A percentile compares a stretch with the other conserved stretches of the same genome.
phyloP scores from a whole-genome alignment of 345 rosid genomes.

The Limnanthes douglasii region DNA sequence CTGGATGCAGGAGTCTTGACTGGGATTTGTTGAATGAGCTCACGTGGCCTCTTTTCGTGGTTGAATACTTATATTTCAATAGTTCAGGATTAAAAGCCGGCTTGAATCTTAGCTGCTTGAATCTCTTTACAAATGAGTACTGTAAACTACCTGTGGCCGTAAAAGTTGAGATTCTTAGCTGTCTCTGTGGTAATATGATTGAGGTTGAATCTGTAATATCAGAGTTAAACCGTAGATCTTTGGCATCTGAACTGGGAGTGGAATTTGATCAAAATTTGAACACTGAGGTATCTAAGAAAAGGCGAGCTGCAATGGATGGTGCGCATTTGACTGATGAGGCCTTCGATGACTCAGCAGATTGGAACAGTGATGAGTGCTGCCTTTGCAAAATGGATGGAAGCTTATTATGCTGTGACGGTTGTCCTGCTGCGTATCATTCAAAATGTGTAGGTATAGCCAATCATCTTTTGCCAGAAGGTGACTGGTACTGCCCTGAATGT shows the following conservation, averaged over 20 bases:
- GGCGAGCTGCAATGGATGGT: constrained; percentile 25
- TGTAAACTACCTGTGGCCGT: constrained; percentile 47
- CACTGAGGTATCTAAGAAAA: constrained; percentile 38
- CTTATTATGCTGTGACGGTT: constrained; percentile 94
- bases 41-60: constrained; percentile 84
- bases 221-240: constrained; percentile 64
- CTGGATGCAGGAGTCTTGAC: constrained; percentile 72
- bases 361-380: constrained; percentile 89
- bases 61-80: constrained; percentile 55
- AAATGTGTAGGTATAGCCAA: constrained; percentile 79
- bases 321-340: constrained; percentile 38
- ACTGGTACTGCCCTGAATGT: constrained; percentile 99
- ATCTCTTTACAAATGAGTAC: constrained; percentile 51
- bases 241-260: constrained; percentile 42
- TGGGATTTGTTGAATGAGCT: constrained; percentile 71
- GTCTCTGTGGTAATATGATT: constrained; percentile 69
- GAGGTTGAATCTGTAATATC: constrained; percentile 59
- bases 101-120: constrained; percentile 39
- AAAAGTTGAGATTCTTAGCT: constrained; percentile 58
- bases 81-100: constrained; percentile 34
- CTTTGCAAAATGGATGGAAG: constrained; percentile 97
- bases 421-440: constrained; percentile 99
- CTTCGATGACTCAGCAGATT: constrained; percentile 37
- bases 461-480: constrained; percentile 85
- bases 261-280: constrained; percentile 42